Evolutionary conservation across 1,284 basidiomycete genomes (phyloP), one percentile per base, ranked within the genome.

Genomic region (Leccinum angustisporum): DNA sequence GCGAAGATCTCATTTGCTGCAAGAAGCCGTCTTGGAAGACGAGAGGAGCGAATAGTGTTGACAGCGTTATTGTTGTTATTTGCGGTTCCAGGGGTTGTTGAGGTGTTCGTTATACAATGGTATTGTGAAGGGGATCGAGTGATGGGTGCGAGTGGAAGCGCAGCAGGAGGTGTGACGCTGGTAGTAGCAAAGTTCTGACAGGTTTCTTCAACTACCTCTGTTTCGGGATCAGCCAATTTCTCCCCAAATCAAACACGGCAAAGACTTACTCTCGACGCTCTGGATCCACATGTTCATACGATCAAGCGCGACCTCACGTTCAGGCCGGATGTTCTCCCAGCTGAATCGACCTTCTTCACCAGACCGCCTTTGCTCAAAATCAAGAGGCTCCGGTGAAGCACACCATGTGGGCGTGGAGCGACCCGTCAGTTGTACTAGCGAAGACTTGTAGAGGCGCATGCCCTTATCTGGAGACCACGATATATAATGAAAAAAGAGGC

Each of bases 141-240:
- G n/a, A 82, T 72, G 3, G 86, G 58, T 21, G 62, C 66, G n/a
- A 86, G 75, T 0, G 89, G 88, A 16, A 89, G 81, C 9, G 87
- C 80, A 18, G 85, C 83, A 33, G 85, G 79, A 16, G 81, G 79
- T 3, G 75, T 72, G 27, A 78, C 70, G 54, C 64, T 74, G 40
- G 57, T 79, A 2, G 84, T 83, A 13, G 85, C 81, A 66, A 92
- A 92, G 61, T 82, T 87, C 68, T 88, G 85, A 36, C 86, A 80
- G 11, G 89, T 86, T 67, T 91, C 90, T 69, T 90, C 86, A 9
- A 91, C 87, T 21, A 91, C 88, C 77, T 84, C 90, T 91, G 70
- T 61, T 72, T 59, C 52, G 21, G 34, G 61, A 67, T 63, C 36
- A 66, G 7, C 1, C 8, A 56, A 52, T 7, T 33, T 5, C 2